phyloP scores from a whole-genome alignment of 2,329 filamentous ascomycete genomes.

The Nemania bipapillata region DNA sequence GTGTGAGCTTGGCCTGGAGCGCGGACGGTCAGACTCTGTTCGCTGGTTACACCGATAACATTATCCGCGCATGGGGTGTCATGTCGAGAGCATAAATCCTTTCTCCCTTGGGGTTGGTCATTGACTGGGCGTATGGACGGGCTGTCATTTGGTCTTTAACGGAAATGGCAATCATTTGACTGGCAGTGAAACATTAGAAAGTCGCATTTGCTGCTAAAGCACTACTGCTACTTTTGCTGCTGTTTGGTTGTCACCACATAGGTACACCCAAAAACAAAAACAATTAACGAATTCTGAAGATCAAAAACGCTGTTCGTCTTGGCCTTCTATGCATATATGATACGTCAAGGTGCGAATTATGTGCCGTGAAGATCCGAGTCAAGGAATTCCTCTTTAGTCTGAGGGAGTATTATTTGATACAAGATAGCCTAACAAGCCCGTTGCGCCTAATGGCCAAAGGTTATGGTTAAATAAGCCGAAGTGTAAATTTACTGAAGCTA shows the following conservation, averaged over 20 bases:
- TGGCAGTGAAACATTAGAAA: slow-evolving; percentile 45
- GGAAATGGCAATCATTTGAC: slow-evolving; percentile 49
- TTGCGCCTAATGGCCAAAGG: too few relatives aligned
- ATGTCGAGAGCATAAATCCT: slow-evolving; percentile 84
- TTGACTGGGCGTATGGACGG: slow-evolving; percentile 53
- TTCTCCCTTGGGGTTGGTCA: slow-evolving; percentile 46
- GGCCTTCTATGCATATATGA: slow-evolving; percentile 19
- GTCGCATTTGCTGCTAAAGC: slow-evolving; percentile 40
- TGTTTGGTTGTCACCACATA: slow-evolving; percentile 46
- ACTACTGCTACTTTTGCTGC: slow-evolving; percentile 28
- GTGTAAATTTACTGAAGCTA: too few relatives aligned
- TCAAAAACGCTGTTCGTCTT: slow-evolving; percentile 31
- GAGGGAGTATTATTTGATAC: too few relatives aligned
- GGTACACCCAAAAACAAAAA: slow-evolving; percentile 47
- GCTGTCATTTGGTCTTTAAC: slow-evolving; percentile 52
- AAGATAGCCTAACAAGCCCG: too few relatives aligned
- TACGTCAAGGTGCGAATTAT: background rate
- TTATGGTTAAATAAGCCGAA: too few relatives aligned
- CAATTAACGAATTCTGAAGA: slow-evolving; percentile 50
- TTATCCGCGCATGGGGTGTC: slow-evolving; percentile 97
- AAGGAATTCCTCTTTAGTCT: too few relatives aligned
- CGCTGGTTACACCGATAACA: slow-evolving; percentile 99
- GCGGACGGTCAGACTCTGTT: slow-evolving; percentile 99
- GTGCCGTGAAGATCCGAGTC: background rate
- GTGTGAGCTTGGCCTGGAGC: slow-evolving; percentile 95